Conservation (phyloP, 1,284 basidiomycete species). For the Butyriboletus appendiculatus region DNA sequence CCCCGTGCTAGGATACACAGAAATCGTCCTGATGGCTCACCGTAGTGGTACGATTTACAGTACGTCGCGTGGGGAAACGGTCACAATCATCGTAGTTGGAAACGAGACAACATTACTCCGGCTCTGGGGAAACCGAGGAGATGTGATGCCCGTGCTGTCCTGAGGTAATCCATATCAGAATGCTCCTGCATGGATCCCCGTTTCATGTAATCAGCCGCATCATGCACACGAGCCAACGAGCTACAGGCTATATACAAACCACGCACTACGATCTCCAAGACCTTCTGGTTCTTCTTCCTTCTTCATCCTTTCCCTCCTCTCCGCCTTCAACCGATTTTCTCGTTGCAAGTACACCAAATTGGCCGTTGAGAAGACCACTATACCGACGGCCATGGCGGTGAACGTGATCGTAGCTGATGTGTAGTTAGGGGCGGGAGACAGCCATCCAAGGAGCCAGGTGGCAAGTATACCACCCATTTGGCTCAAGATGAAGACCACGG, state of each 20-base stretch:
- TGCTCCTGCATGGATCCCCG: neutral
- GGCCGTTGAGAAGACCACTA: conserved; percentile 30
- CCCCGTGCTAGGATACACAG: too few species aligned
- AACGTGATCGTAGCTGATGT: conserved; percentile 41
- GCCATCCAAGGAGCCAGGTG: conserved; percentile 51
- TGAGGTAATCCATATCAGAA: too few species aligned
- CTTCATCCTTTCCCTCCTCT: conserved; percentile 10
- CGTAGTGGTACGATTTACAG: too few species aligned
- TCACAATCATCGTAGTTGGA: too few species aligned
- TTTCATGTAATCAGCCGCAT: neutral
- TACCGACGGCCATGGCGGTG: conserved; percentile 37
- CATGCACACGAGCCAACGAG: neutral
- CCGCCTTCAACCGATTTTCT: conserved; percentile 26
- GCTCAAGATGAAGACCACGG: conserved; percentile 48
- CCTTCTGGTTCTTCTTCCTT: conserved; percentile 23
- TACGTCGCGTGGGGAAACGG: too few species aligned
- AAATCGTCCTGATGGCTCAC: too few species aligned
- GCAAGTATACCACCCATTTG: conserved; percentile 59
- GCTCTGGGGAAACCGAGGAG: too few species aligned
- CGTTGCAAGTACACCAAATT: conserved; percentile 32
- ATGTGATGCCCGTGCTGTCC: too few species aligned
- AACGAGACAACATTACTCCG: too few species aligned
- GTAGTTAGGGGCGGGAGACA: conserved; percentile 46
- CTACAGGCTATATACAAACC: conserved; percentile 34
- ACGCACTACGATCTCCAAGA: conserved; percentile 35